Evolutionary conservation across 345 rosid genomes (phyloP).

Genomic region (Crucihimalaya himalaica): DNA sequence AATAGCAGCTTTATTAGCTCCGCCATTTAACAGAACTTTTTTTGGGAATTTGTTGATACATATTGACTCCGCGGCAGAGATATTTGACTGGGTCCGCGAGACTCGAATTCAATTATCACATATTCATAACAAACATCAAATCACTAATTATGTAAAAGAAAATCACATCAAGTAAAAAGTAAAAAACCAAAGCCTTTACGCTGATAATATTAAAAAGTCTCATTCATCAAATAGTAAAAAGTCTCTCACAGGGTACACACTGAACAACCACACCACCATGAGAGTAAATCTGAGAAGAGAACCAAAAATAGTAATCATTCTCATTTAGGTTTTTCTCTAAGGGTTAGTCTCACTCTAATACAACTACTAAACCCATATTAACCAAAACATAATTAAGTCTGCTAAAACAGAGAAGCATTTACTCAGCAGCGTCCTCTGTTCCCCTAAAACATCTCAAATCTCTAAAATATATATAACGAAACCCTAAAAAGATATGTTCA

Average conservation of each 20-base stretch:
- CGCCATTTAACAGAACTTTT: not conserved
- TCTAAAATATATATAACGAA: not conserved
- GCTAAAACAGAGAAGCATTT: conserved; percentile 31
- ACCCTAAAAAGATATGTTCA: conserved; percentile 36
- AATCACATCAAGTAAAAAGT: not conserved
- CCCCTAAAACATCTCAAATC: conserved; percentile 11
- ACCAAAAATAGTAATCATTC: conserved; percentile 25
- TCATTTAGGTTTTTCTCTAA: conserved; percentile 4
- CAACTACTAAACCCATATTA: conserved; percentile 34
- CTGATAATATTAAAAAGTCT: conserved; percentile 10
- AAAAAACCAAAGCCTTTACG: not conserved
- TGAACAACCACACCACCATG: conserved; percentile 32
- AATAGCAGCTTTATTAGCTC: conserved; percentile 7
- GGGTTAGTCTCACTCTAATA: conserved; percentile 39
- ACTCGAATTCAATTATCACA: not conserved
- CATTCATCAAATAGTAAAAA: conserved; percentile 24
- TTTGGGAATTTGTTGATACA: not conserved
- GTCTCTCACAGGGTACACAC: conserved; percentile 32
- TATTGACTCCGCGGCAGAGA: not conserved
- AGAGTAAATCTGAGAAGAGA: conserved; percentile 24
- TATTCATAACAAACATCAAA: not conserved
- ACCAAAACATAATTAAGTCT: conserved; percentile 26
- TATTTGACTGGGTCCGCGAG: conserved; percentile 3
- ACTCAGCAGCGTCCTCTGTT: conserved; percentile 31
- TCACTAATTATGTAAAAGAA: not conserved